Base-by-base conservation (phyloP, 2,329 filamentous ascomycete species). In the Pestalotiopsis sp. region DNA sequence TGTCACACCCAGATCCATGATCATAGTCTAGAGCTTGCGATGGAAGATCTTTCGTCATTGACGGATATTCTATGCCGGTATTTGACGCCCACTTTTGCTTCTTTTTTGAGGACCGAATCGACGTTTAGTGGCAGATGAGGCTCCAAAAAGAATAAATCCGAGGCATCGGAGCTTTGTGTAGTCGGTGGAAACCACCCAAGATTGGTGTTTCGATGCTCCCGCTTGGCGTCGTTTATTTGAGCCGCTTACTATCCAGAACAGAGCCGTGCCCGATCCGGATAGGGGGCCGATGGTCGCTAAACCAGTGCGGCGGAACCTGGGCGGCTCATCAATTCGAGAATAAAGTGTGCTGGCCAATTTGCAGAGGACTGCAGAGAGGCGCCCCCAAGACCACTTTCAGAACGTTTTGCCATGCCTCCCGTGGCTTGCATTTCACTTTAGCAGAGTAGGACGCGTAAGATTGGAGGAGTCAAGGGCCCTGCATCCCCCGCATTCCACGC, bases 181-280 rank as follows among this genome's bases (percentile, higher is more conserved):
- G 31, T 63, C 31, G 6, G 25, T 38, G 38, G 14, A 23, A 63
- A 52, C 45, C 45, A 12, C 60, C 60, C 25, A 13, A 20, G 31
- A 25, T 20, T 36, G 6, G 38, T 64, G 62, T 36, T 64, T 64
- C 31, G 12, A 39, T 36, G 57, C 59, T 62, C 20, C 12, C 20
- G 59, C 59, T 62, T 62, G 31, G 25, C 27, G 17, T 62, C 39
- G 62, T 64, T 31, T 64, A 64, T 23, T 52, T 64, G 62, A 64
- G 62, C 62, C 62, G 62, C 62, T 52, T 39, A 52, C 41, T 31
- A 39, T 45, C n/a, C 11, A 27, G 13, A 23, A 17, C 12, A 45
- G 20, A 17, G 36, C 59, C 31, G 36, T 36, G 59, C 14, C 59
- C 59, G 36, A 62, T 20, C n/a, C 36, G 27, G 59, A 62, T 39